Percentiles rank a stretch among this genome's conserved stretches.
Evolutionary conservation across 768 basidiomycete genomes (phyloP).

Genomic region (Amanita jacksonii): DNA sequence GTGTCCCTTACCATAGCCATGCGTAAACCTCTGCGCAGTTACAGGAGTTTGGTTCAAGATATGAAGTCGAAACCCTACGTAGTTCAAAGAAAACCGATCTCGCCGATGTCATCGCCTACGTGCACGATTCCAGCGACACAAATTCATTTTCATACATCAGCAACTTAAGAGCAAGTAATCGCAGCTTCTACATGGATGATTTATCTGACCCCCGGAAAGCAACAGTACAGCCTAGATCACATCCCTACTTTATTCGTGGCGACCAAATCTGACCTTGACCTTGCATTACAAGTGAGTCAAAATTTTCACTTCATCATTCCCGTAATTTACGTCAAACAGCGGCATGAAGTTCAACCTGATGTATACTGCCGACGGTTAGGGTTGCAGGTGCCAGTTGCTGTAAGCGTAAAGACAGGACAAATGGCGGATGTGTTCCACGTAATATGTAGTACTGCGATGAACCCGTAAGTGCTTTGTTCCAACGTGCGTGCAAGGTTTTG

Average conservation of each 20-base stretch:
- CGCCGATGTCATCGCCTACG: conserved; percentile 91
- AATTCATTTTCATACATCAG: conserved; percentile 99
- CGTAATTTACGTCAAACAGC: conserved; percentile 29
- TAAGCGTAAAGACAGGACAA: conserved; percentile 82
- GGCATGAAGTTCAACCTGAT: conserved; percentile 98
- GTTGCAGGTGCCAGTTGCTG: conserved; percentile 90
- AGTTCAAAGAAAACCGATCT: conserved; percentile 86
- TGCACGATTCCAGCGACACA: conserved; percentile 96
- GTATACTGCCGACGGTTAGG: conserved; percentile 87
- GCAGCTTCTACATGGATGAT: neutral
- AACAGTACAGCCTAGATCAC: conserved; percentile 94
- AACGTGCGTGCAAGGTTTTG: conserved; percentile 8
- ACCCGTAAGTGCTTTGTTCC: conserved; percentile 54
- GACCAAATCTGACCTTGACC: conserved; percentile 97
- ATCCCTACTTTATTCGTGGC: conserved; percentile 96
- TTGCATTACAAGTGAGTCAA: conserved; percentile 75
- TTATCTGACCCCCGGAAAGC: conserved; percentile 37
- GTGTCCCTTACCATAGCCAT: neutral
- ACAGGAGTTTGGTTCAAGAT: conserved; percentile 95
- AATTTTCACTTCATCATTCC: conserved; percentile 1
- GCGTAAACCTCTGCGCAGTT: conserved; percentile 30
- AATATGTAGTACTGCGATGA: conserved; percentile 77
- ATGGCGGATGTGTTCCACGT: conserved; percentile 82
- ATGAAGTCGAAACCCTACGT: conserved; percentile 84
- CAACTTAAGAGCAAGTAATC: conserved; percentile 66